phyloP scores from a whole-genome alignment of 2,329 filamentous ascomycete species.

The Aspergillus sojae region DNA sequence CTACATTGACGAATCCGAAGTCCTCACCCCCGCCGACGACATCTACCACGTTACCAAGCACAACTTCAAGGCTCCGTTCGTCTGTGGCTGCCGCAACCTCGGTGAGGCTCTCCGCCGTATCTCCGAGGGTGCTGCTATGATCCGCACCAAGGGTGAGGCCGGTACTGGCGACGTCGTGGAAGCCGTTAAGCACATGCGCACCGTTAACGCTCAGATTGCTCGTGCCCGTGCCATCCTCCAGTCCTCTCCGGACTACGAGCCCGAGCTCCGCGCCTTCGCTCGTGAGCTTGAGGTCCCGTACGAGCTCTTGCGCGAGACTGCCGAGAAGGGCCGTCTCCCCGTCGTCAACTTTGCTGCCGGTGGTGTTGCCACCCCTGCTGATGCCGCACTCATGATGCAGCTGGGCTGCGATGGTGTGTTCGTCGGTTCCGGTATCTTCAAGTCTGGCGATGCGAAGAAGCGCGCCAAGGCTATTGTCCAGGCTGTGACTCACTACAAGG shows the following conservation, averaged over 20 bases:
- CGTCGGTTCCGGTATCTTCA: slow-evolving; percentile 96
- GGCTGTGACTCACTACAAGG: slow-evolving; percentile 86
- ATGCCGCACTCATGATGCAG: slow-evolving; percentile 99
- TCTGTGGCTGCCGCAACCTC: slow-evolving; percentile 93
- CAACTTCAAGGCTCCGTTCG: slow-evolving; percentile 81
- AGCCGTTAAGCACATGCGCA: slow-evolving; percentile 94
- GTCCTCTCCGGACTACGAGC: slow-evolving; percentile 54
- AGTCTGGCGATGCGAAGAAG: slow-evolving; percentile 87
- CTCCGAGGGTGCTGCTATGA: slow-evolving; percentile 95
- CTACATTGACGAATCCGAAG: slow-evolving; percentile 98
- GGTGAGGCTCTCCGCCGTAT: slow-evolving; percentile 91
- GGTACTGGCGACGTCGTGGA: slow-evolving; percentile 97
- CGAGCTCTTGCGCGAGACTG: slow-evolving; percentile 80
- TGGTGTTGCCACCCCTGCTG: slow-evolving; percentile 98
- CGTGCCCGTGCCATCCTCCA: slow-evolving; percentile 62
- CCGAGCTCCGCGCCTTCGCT: slow-evolving; percentile 76
- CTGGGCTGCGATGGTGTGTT: slow-evolving; percentile 97
- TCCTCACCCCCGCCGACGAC: slow-evolving; percentile 91
- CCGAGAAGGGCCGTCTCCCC: slow-evolving; percentile 81
- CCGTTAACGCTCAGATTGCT: slow-evolving; percentile 80
- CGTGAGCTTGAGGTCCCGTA: slow-evolving; percentile 80
- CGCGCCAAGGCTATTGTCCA: slow-evolving; percentile 92
- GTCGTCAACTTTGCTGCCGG: slow-evolving; percentile 98
- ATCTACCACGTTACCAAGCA: slow-evolving; percentile 90
- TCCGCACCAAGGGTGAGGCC: slow-evolving; percentile 97